Conservation (phyloP, 2,329 filamentous ascomycete species). For the Hymenoscyphus repandus region DNA sequence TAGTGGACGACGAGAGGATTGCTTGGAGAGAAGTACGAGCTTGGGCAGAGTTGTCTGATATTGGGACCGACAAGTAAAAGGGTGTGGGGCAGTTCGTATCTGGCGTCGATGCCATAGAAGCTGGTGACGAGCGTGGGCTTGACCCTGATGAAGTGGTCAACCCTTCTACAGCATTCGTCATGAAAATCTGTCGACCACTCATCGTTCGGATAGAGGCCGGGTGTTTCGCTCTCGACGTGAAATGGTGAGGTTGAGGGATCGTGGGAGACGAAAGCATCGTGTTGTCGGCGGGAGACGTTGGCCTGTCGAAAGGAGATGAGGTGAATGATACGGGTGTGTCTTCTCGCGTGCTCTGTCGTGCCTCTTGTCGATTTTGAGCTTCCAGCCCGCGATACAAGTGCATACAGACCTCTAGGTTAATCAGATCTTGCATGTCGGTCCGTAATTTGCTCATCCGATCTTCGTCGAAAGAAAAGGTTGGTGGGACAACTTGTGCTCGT, state of each 20-base stretch:
- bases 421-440: conserved; percentile 54
- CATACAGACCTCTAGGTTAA: conserved; percentile 57
- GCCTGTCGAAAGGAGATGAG: conserved; percentile 21
- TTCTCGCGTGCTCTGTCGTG: conserved; percentile 9
- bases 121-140: conserved; percentile 28
- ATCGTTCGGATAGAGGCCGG: conserved; percentile 16
- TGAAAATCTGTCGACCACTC: conserved; percentile 23
- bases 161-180: conserved; percentile 23
- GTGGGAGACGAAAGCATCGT: conserved; percentile 24
- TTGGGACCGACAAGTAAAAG: conserved; percentile 23
- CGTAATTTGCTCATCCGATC: conserved; percentile 57
- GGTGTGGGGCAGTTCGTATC: conserved; percentile 24
- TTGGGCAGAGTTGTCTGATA: conserved; percentile 22
- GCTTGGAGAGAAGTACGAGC: conserved; percentile 27
- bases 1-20: conserved; percentile 26
- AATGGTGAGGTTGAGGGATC: conserved; percentile 26
- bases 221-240: conserved; percentile 17
- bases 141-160: conserved; percentile 17
- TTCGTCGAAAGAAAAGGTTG: conserved; percentile 61
- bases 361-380: conserved; percentile 16
- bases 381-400: conserved; percentile 26
- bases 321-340: conserved; percentile 24
- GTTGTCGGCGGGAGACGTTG: conserved; percentile 24
- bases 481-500: conserved; percentile 43
- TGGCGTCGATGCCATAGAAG: conserved; percentile 25